Evolutionary conservation across 768 basidiomycete genomes (phyloP).

Genomic region (Termitomyces sp.): DNA sequence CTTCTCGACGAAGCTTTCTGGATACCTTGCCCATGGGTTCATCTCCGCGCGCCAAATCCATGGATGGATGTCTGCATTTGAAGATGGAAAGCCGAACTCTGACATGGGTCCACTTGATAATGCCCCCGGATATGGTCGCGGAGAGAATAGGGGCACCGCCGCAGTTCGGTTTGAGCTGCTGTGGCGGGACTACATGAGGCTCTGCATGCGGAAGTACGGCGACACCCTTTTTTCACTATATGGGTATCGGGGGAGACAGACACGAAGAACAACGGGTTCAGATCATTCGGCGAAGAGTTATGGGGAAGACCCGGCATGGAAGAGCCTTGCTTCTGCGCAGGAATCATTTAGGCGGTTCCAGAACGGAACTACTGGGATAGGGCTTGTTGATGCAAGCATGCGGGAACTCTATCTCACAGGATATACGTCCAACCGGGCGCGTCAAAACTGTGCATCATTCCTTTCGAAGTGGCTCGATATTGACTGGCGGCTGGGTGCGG

Average conservation of each 20-base stretch:
- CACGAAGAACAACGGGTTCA: not conserved
- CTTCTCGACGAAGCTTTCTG: not conserved
- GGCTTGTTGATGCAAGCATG: not conserved
- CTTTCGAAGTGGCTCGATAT: conserved; percentile 1
- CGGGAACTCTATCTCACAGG: not conserved
- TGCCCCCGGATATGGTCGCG: not conserved
- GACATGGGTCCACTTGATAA: not conserved
- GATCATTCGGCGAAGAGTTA: not conserved
- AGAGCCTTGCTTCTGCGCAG: not conserved
- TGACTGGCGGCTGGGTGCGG: conserved; percentile 1
- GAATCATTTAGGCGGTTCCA: not conserved
- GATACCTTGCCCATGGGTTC: not conserved
- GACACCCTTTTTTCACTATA: not conserved
- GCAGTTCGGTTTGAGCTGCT: not conserved
- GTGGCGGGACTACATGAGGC: not conserved
- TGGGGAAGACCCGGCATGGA: not conserved
- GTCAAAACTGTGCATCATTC: conserved; percentile 3
- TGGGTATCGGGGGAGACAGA: not conserved
- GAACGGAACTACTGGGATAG: not conserved
- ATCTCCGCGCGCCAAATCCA: not conserved
- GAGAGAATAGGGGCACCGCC: not conserved
- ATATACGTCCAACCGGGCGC: conserved; percentile 3
- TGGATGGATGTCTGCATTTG: not conserved
- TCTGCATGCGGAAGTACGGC: not conserved
- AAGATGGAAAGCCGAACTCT: not conserved